phyloP scores from a whole-genome alignment of 2,329 filamentous ascomycete species.

The Aspergillus arachidicola region DNA sequence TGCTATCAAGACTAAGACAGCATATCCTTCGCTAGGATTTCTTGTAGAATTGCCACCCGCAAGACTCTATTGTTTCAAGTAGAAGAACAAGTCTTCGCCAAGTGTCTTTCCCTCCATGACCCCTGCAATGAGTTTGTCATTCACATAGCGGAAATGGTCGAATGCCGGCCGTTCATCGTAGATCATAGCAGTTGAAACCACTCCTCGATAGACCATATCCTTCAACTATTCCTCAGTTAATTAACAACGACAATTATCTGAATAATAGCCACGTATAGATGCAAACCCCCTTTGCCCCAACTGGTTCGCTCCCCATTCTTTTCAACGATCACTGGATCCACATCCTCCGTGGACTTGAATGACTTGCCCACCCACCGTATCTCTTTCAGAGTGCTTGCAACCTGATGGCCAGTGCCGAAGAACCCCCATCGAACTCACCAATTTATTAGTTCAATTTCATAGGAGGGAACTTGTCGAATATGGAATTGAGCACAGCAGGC shows the following conservation, averaged over 20 bases:
- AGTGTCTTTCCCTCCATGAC: constrained; percentile 8
- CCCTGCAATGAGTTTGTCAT: constrained; percentile 12
- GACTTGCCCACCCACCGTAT: constrained; percentile 16
- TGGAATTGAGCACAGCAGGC: not conserved
- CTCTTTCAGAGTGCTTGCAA: not conserved
- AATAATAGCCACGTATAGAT: not conserved
- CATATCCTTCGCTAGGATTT: not conserved
- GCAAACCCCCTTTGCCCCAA: constrained; percentile 4
- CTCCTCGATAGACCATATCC: constrained; percentile 6
- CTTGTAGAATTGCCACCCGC: not conserved
- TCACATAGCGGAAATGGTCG: constrained; percentile 14
- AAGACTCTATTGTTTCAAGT: not conserved
- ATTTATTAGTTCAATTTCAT: constrained; percentile 1
- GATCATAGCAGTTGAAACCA: constrained; percentile 14
- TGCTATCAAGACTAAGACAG: no score
- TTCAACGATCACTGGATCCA: constrained; percentile 12
- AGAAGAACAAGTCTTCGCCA: not conserved
- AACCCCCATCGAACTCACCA: constrained; percentile 12
- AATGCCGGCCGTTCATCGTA: constrained; percentile 12
- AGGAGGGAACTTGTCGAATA: constrained; percentile 8
- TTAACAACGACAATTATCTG: not conserved
- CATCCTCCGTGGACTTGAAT: constrained; percentile 8
- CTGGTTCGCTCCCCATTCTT: constrained; percentile 6
- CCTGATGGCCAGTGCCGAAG: constrained; percentile 15
- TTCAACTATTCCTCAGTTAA: not conserved